These are phyloP conservation scores for Hymenoscyphus fructigenus DNA, from an alignment of 2,329 filamentous ascomycete genomes.

Conservation along the genomic window DNA sequence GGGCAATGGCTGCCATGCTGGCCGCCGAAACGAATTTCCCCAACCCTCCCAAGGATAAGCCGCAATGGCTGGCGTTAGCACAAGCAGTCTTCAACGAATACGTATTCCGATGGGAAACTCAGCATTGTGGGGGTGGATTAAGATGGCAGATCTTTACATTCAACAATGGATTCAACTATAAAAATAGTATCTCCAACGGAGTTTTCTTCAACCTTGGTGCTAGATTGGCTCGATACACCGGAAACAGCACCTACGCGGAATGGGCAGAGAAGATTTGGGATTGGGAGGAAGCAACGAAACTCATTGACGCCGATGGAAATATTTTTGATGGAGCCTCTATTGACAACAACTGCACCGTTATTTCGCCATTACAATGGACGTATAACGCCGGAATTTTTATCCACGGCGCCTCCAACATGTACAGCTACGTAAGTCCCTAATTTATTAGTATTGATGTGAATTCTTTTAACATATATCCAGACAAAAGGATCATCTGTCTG, in stretches of 20 bases:
- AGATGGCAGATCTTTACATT: conserved; percentile 83
- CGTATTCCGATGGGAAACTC: conserved; percentile 67
- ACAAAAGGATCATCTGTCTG: conserved; percentile 49
- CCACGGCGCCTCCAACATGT: conserved; percentile 65
- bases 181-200: conserved; percentile 61
- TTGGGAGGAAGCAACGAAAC: conserved; percentile 59
- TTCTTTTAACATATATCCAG: conserved; percentile 23
- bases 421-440: conserved; percentile 53
- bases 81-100: conserved; percentile 81
- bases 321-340: conserved; percentile 62
- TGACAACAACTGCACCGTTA: conserved; percentile 53
- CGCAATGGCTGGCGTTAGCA: conserved; percentile 68
- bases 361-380: conserved; percentile 63
- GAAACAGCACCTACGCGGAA: conserved; percentile 72
- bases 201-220: conserved; percentile 62
- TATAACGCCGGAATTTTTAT: conserved; percentile 72
- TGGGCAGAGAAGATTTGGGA: conserved; percentile 75
- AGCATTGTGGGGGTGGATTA: conserved; percentile 69
- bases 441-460: neutral
- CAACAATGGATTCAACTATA: conserved; percentile 82
- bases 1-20: conserved; percentile 68
- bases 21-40: conserved; percentile 66
- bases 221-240: conserved; percentile 71
- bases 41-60: conserved; percentile 53
- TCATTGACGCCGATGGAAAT: conserved; percentile 58